phyloP scores from a whole-genome alignment of 2,329 filamentous ascomycete genomes.

The Fusarium sulawesiense region DNA sequence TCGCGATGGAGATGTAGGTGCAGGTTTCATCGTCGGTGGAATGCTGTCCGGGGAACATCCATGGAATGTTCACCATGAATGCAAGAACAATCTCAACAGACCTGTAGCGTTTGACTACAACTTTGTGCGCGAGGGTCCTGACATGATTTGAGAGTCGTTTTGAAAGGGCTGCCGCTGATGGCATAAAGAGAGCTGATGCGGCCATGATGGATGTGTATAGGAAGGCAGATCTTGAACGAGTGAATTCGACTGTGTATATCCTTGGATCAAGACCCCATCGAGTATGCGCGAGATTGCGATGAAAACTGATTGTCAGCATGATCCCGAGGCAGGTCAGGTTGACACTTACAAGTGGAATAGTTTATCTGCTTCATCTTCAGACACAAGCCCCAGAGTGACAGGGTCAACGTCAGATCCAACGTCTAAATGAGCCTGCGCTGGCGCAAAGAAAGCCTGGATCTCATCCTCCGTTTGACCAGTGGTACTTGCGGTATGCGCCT shows the following conservation, averaged over 20 bases:
- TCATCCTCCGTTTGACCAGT: slow-evolving; percentile 54
- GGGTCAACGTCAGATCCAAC: slow-evolving; percentile 74
- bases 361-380: slow-evolving; percentile 70
- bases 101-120: slow-evolving; percentile 70
- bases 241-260: slow-evolving; percentile 73
- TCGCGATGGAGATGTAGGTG: slow-evolving; percentile 75
- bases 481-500: slow-evolving; percentile 38
- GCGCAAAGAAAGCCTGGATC: slow-evolving; percentile 74
- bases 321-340: not conserved
- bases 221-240: slow-evolving; percentile 75
- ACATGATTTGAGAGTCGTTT: slow-evolving; percentile 74
- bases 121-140: slow-evolving; percentile 69
- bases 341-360: slow-evolving; percentile 71
- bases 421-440: slow-evolving; percentile 72
- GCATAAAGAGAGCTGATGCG: slow-evolving; percentile 74
- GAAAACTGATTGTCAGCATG: slow-evolving; percentile 62
- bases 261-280: slow-evolving; percentile 78
- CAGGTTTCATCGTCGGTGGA: slow-evolving; percentile 80
- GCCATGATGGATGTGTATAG: slow-evolving; percentile 78
- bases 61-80: slow-evolving; percentile 81
- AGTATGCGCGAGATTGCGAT: slow-evolving; percentile 76
- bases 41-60: slow-evolving; percentile 76
- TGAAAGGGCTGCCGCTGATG: slow-evolving; percentile 71
- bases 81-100: slow-evolving; percentile 80
- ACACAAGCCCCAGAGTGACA: slow-evolving; percentile 76